phyloP scores from a whole-genome alignment of 805 yeast species.

The Yarrowia divulgata region DNA sequence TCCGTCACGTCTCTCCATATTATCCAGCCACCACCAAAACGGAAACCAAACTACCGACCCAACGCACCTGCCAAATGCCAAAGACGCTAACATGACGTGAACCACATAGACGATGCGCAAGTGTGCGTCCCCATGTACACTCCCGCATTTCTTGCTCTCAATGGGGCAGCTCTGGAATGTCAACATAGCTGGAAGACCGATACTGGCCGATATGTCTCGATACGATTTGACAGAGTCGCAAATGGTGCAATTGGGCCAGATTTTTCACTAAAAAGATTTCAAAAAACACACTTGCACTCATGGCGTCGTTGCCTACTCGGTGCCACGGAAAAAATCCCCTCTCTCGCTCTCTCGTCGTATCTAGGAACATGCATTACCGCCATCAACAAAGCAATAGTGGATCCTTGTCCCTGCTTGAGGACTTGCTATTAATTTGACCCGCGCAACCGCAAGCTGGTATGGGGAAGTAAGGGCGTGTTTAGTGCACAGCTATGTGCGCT shows the following conservation, averaged over 20 bases:
- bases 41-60: background rate
- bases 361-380: background rate
- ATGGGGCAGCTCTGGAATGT: slow-evolving; percentile 21
- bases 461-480: too few species aligned
- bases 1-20: too few species aligned
- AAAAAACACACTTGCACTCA: too few species aligned
- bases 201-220: too few species aligned
- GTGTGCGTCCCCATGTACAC: slow-evolving; percentile 1
- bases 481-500: too few species aligned
- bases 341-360: background rate
- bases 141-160: slow-evolving; percentile 29
- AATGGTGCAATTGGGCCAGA: too few species aligned
- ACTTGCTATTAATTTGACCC: background rate
- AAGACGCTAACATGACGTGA: background rate
- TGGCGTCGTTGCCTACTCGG: too few species aligned
- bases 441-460: too few species aligned
- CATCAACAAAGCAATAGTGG: background rate
- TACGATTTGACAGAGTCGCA: too few species aligned
- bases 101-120: slow-evolving; percentile 11
- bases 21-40: background rate
- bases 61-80: too few species aligned
- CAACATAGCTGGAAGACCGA: background rate
- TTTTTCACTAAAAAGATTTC: too few species aligned
- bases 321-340: background rate
- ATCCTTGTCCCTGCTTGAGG: slow-evolving; percentile 8